Evolutionary conservation across 352 stramenopile genomes (phyloP).

Genomic region (Pythium pectinolyticum): DNA sequence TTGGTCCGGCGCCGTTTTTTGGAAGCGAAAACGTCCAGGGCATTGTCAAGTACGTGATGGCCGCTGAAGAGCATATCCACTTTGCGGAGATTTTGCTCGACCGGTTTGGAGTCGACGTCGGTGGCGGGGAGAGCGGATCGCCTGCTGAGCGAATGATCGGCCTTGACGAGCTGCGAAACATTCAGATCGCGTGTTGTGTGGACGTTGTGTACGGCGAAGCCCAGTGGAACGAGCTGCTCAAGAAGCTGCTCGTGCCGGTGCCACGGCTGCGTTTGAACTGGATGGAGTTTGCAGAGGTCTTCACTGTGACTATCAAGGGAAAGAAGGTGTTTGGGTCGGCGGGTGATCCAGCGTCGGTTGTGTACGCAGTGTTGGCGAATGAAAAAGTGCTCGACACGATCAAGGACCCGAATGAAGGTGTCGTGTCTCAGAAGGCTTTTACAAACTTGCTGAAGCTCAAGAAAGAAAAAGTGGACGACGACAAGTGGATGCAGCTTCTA

Average conservation of each 20-base stretch:
- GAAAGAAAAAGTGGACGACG: conserved; percentile 39
- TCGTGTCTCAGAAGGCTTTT: conserved; percentile 46
- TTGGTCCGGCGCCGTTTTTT: conserved; percentile 58
- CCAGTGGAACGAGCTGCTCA: conserved; percentile 40
- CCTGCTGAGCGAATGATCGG: conserved; percentile 32
- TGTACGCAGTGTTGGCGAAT: conserved; percentile 52
- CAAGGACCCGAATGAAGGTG: conserved; percentile 34
- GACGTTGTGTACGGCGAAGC: conserved; percentile 24
- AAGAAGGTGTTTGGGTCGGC: conserved; percentile 38
- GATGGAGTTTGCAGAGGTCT: conserved; percentile 49
- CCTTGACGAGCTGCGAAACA: conserved; percentile 32
- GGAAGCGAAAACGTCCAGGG: conserved; percentile 39
- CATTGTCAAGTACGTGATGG: conserved; percentile 47
- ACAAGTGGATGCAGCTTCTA: conserved; percentile 52
- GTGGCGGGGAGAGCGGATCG: neutral
- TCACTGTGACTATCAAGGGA: conserved; percentile 31
- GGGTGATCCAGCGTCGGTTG: conserved; percentile 33
- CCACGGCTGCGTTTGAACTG: conserved; percentile 33
- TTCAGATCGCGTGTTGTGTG: conserved; percentile 38
- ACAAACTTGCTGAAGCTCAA: conserved; percentile 49
- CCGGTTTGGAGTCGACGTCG: conserved; percentile 34
- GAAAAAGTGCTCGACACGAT: conserved; percentile 45
- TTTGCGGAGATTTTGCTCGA: conserved; percentile 42
- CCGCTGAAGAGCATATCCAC: conserved; percentile 41
- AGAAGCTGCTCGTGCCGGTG: conserved; percentile 30